A percentile compares a stretch with the other conserved stretches of the same genome.
phyloP scores from a whole-genome alignment of 2,329 filamentous ascomycete species.

The Penicillium hesseltinei region DNA sequence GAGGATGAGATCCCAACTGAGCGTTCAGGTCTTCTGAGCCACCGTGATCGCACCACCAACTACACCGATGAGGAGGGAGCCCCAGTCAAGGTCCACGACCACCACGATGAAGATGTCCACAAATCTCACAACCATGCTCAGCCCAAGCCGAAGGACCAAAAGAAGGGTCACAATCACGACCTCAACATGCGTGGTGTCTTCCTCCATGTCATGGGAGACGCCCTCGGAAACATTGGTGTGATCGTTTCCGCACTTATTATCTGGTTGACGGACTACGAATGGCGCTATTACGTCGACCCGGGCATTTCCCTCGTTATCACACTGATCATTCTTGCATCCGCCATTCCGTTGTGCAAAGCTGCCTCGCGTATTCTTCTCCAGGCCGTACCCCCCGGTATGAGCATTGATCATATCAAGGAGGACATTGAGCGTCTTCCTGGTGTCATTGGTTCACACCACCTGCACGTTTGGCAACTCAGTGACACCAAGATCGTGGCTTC shows the following conservation, averaged over 20 bases:
- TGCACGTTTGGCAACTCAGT: slow-evolving; percentile 96
- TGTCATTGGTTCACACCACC: slow-evolving; percentile 86
- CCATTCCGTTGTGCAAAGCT: slow-evolving; percentile 52
- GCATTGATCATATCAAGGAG: slow-evolving; percentile 83
- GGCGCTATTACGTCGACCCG: slow-evolving; percentile 85
- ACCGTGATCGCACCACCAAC: slow-evolving; percentile 41
- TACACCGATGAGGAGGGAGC: slow-evolving; percentile 33
- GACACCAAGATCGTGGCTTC: slow-evolving; percentile 93
- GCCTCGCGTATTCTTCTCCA: slow-evolving; percentile 80
- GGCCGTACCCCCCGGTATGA: slow-evolving; percentile 85
- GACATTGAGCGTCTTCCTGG: slow-evolving; percentile 85
- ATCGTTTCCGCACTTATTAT: slow-evolving; percentile 73
- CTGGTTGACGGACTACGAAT: slow-evolving; percentile 80
- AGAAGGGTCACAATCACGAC: slow-evolving; percentile 54
- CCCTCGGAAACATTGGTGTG: slow-evolving; percentile 49
- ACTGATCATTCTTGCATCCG: slow-evolving; percentile 60
- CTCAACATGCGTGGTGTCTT: slow-evolving; percentile 88
- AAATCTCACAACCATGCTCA: slow-evolving; percentile 74
- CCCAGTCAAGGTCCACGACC: slow-evolving; percentile 14
- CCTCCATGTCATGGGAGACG: slow-evolving; percentile 57
- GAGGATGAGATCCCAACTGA: slow-evolving; percentile 53
- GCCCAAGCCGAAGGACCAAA: slow-evolving; percentile 61
- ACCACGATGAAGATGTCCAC: slow-evolving; percentile 51
- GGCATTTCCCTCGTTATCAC: slow-evolving; percentile 93
- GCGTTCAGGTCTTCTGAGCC: slow-evolving; percentile 37